Evolutionary conservation across 352 stramenopile species (phyloP), one percentile per base, ranked within the genome.

Genomic region (Albugo laibachii): DNA sequence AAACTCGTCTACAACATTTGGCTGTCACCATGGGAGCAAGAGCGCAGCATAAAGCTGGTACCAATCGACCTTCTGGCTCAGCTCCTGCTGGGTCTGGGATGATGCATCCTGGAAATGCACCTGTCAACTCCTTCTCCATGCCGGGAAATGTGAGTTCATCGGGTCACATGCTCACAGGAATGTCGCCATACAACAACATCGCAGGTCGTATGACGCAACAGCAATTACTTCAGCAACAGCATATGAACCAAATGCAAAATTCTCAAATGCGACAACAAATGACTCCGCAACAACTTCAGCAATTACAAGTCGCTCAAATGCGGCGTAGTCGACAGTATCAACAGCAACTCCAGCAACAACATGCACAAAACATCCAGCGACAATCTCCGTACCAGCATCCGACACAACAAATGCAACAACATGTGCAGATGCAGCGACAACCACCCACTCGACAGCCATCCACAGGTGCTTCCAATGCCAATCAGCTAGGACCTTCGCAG

Each of bases 1-100:
- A 98, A 59, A 89, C 93, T 31, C 73, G 95, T 16, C 63, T 99
- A 44, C 95, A 99, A 57, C 83, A 97, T 59, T 66, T 99, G 34
- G 95, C 95, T 6, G 78, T 93, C 19, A 93, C 76, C 6, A 92
- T 89, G 79, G 79, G 79, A 34, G 76, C 76, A 11, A 69, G 76
- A 14, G 76, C 76, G 0, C 73, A 88, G 38, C 76, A 88, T 58
- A 88, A 88, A 52, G 60, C 71, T 27, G 67, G 58, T 38, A 51
- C 56, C 27, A 79, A 75, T 35, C 59, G 66, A 47, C 65, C 69
- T 39, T 31, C 54, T 3, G 15, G 2, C 6, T 16, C n/a, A 10
- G n/a, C 19, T 16, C 43, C 15, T n/a, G 38, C 37, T 20, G 52
- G 46, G 31, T 52, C 45, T 36, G 58, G 50, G n/a, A 54, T 51